A percentile compares a stretch with the other conserved stretches of the same genome.
Conservation (phyloP, 106 monocot genomes). For the Apostasia shenzhenica region DNA sequence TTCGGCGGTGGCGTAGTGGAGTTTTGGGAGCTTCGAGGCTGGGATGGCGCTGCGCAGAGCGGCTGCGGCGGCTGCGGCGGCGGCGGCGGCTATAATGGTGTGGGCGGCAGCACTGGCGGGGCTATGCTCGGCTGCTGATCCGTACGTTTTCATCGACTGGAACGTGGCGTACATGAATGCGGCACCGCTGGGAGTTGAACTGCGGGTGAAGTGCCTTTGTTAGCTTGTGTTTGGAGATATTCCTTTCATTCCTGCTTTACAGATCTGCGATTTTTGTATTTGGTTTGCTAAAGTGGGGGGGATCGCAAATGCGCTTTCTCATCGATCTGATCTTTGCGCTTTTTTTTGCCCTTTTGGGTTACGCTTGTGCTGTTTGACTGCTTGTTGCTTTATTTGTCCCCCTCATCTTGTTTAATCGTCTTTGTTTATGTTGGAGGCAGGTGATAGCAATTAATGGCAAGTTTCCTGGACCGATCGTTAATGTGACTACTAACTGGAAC, state of each 20-base stretch:
- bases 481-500: constrained; percentile 81
- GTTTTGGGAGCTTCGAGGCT: neutral
- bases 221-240: neutral
- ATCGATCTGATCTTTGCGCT: neutral
- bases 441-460: constrained; percentile 72
- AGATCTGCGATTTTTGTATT: neutral
- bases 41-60: neutral
- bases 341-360: neutral
- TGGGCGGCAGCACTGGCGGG: constrained; percentile 1
- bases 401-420: neutral
- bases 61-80: neutral
- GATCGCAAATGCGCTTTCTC: neutral
- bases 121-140: constrained; percentile 32
- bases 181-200: constrained; percentile 74
- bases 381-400: neutral
- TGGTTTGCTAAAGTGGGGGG: neutral
- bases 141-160: constrained; percentile 71
- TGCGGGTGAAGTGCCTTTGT: constrained; percentile 34
- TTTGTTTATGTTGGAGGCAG: constrained; percentile 15
- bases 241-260: neutral
- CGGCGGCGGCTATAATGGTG: neutral
- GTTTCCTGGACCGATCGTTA: constrained; percentile 82
- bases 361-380: neutral
- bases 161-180: constrained; percentile 64
- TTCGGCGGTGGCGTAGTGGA: neutral